Evolutionary conservation across 352 stramenopile species (phyloP), one percentile per base, ranked within the genome.

Genomic region (Phytophthora palmivora): DNA sequence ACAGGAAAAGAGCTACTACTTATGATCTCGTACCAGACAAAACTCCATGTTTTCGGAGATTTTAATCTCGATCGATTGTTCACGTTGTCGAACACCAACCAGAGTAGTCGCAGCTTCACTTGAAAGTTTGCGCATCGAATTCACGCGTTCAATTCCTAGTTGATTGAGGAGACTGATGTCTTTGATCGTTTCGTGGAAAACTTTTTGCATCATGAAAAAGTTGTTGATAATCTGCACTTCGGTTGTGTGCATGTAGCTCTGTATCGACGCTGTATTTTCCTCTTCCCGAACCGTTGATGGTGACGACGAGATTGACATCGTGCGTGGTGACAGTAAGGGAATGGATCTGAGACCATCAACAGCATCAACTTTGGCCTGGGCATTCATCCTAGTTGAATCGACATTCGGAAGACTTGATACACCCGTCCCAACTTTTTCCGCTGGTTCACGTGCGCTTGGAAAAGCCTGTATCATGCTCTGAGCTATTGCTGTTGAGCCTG

Each of bases 91-190:
- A 6, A 65, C 41, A 38, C 67, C 28, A 3, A 21, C 39, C 3
- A 72, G 37, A 32, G 36, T 15, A 7, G 42, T 28, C 15, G 18
- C 16, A 8, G 32, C 19, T 22, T 63, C 37, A 19, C 15, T 47
- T 9, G 33, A 24, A 1, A 12, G 37, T 19, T 59, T 53, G 3
- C 67, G 53, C 19, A 43, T 45, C 1, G 36, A 28, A 22, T 67
- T 54, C 19, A 74, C 52, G 9, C 70, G 69, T 28, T 76, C 55
- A 1, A 74, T 58, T 5, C 76, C 76, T 4, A 80, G 34, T 3
- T 56, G 66, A 41, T 74, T 84, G 34, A 84, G 58, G 4, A 74
- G 47, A 54, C 76, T 76, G 43, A 84, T 59, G 38, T 84, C 76
- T 26, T 84, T 74, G 32, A 84, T 70, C 10, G 73, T 67, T 24